These are phyloP conservation scores for Polytolypa hystricis DNA, from an alignment of 2,329 filamentous ascomycete species.

Conservation along the genomic window DNA sequence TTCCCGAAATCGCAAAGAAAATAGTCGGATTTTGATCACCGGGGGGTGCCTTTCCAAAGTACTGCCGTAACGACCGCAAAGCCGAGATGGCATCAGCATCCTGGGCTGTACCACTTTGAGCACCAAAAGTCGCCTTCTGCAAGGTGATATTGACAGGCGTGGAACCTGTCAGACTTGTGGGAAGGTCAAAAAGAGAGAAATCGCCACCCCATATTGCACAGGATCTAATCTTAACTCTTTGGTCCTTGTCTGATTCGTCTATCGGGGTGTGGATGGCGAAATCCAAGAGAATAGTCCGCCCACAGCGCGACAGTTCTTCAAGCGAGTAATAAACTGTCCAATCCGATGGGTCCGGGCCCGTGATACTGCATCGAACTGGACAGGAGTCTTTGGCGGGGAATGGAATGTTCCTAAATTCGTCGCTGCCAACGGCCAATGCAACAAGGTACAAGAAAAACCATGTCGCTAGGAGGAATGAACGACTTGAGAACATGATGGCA, in stretches of 20 bases:
- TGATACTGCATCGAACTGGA: neutral
- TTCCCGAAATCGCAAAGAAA: slow-evolving; percentile 7
- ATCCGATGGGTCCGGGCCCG: slow-evolving; percentile 5
- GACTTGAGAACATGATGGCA: too few species aligned
- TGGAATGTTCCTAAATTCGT: too few species aligned
- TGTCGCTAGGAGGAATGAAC: too few species aligned
- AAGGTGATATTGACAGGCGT: neutral
- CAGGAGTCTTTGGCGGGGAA: neutral
- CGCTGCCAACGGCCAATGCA: too few species aligned
- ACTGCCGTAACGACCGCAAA: too few species aligned
- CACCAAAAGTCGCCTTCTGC: neutral
- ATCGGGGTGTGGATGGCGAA: slow-evolving; percentile 7
- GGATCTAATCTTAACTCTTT: slow-evolving; percentile 4
- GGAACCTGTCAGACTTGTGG: too few species aligned
- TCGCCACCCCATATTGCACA: neutral
- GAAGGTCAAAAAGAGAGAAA: too few species aligned
- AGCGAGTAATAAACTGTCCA: slow-evolving; percentile 6
- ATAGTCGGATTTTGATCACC: slow-evolving; percentile 3
- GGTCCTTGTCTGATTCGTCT: neutral
- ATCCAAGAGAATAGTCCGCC: slow-evolving; percentile 8
- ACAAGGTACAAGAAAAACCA: too few species aligned
- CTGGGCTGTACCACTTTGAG: neutral
- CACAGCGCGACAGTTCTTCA: slow-evolving; percentile 1
- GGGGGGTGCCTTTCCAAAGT: neutral
- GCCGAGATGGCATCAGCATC: neutral